A percentile compares a stretch with the other conserved stretches of the same genome.
These are phyloP conservation scores for Neoboletus brunneissimus DNA, from an alignment of 768 basidiomycete species.

Conservation along the genomic window DNA sequence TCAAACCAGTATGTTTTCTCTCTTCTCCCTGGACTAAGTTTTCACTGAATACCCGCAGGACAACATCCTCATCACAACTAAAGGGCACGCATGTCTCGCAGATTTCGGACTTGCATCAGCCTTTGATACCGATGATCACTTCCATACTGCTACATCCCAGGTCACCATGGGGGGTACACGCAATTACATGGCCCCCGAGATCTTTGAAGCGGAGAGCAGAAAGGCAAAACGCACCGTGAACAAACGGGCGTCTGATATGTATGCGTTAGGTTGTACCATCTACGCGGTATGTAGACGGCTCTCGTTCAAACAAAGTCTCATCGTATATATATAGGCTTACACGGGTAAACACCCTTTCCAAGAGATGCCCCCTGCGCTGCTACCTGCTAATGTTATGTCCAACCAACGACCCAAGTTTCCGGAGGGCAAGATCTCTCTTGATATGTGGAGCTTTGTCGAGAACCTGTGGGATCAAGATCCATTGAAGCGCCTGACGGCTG, in stretches of 20 bases:
- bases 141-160: constrained; percentile 9
- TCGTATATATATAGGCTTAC: constrained; percentile 13
- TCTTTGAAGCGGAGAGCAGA: constrained; percentile 1
- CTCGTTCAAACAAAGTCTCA: background rate
- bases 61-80: constrained; percentile 45
- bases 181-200: constrained; percentile 28
- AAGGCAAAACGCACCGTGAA: constrained; percentile 17
- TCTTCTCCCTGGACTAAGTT: background rate
- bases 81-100: constrained; percentile 44
- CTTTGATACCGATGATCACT: constrained; percentile 16
- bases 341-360: constrained; percentile 12
- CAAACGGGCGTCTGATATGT: constrained; percentile 37
- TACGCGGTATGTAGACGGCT: constrained; percentile 32
- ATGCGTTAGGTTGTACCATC: constrained; percentile 41
- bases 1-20: constrained; percentile 28
- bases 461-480: constrained; percentile 25
- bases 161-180: constrained; percentile 15
- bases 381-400: background rate
- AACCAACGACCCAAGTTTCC: constrained; percentile 17
- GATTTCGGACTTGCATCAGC: constrained; percentile 44
- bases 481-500: constrained; percentile 24
- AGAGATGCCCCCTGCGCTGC: accelerated
- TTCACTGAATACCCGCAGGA: constrained; percentile 29
- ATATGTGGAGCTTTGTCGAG: constrained; percentile 32
- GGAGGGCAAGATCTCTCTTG: constrained; percentile 9